These are phyloP conservation scores for Dendrocalamus latiflorus DNA, from an alignment of 202 grass and related monocot species.

Conservation along the genomic window DNA sequence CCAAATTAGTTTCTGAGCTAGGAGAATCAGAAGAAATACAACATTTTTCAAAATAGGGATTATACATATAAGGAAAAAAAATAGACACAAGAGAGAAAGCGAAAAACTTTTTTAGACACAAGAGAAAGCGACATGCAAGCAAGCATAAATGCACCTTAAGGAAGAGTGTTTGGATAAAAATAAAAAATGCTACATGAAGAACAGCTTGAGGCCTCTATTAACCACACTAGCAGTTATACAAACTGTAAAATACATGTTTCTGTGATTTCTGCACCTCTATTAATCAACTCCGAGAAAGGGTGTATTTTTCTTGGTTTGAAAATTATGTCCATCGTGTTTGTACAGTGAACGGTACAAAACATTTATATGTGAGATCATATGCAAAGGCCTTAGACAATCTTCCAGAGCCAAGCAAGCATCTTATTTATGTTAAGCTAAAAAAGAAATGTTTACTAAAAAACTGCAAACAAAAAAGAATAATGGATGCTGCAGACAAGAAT, in stretches of 20 bases:
- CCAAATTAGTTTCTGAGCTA: constrained; percentile 32
- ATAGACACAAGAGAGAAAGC: not conserved
- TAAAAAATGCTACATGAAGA: not conserved
- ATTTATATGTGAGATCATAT: constrained; percentile 6
- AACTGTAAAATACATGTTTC: not conserved
- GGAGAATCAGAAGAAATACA: not conserved
- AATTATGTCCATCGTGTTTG: not conserved
- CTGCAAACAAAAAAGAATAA: not conserved
- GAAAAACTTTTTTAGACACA: not conserved
- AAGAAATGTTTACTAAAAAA: not conserved
- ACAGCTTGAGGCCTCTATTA: not conserved
- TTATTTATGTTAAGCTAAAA: not conserved
- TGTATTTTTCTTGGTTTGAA: not conserved
- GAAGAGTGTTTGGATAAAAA: not conserved
- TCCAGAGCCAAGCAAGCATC: constrained; percentile 14
- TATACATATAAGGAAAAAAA: not conserved
- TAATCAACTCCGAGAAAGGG: not conserved
- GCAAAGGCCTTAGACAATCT: not conserved
- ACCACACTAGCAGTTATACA: not conserved
- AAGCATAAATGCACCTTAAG: not conserved
- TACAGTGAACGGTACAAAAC: not conserved
- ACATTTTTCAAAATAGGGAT: not conserved
- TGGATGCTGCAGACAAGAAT: not conserved
- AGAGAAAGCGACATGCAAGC: not conserved
- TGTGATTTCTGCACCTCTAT: not conserved